These are phyloP conservation scores for Neonectria faginata DNA, from an alignment of 2,329 filamentous ascomycete species.

Conservation along the genomic window DNA sequence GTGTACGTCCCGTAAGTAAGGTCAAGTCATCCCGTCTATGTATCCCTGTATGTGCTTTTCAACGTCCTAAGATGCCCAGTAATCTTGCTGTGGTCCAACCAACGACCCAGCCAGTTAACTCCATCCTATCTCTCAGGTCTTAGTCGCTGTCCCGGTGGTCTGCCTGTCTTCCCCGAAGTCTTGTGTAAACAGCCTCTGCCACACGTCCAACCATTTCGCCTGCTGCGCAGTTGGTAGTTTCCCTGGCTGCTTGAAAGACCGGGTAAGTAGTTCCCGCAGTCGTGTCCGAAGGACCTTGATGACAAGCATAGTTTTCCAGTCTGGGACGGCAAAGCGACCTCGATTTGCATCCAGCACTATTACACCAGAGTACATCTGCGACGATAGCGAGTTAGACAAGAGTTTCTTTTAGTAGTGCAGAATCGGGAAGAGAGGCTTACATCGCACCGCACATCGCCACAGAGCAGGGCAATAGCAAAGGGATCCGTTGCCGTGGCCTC, in stretches of 20 bases:
- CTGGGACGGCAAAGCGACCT: constrained; percentile 81
- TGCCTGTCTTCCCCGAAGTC: constrained; percentile 55
- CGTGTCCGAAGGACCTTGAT: constrained; percentile 82
- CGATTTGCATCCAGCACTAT: constrained; percentile 89
- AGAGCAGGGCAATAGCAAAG: constrained; percentile 84
- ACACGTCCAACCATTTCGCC: constrained; percentile 79
- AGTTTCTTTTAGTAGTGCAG: background rate
- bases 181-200: constrained; percentile 76
- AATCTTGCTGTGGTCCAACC: background rate
- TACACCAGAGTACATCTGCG: constrained; percentile 85
- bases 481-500: constrained; percentile 86
- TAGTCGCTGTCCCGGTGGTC: constrained; percentile 42
- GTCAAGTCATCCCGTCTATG: background rate
- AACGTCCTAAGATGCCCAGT: constrained; percentile 2
- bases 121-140: constrained; percentile 41
- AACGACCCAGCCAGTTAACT: background rate
- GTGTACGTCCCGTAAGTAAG: background rate
- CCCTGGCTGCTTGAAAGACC: constrained; percentile 76
- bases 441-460: constrained; percentile 89
- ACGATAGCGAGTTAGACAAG: constrained; percentile 11
- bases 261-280: constrained; percentile 79
- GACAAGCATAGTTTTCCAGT: constrained; percentile 93
- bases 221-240: constrained; percentile 74
- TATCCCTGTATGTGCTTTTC: constrained; percentile 1
- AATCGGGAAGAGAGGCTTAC: constrained; percentile 57